Base-by-base conservation (phyloP, 225 moss, liverwort and hornwort species). In the Physcomitrellopsis africana region DNA sequence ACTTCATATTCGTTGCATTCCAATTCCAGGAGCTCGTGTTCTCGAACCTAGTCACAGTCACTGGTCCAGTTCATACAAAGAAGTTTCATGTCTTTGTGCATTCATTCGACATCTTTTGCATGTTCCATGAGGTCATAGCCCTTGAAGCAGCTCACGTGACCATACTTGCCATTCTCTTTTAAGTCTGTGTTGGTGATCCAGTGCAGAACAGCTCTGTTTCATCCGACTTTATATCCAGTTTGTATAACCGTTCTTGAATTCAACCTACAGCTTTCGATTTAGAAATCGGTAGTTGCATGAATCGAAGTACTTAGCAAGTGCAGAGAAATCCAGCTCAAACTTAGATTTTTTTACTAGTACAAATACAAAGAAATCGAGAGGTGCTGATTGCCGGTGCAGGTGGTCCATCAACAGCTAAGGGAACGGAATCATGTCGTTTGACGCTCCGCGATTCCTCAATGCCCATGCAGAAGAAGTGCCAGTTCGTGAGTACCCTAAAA, bases 401-500 rank as follows among this genome's bases (percentile, higher is more conserved):
- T 57, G 51, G 41, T 11, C 57, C 65, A 49, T 43, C 18, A 18
- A 27, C 37, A 7, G 52, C 17, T 16, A 27, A 71, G 47, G 60
- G 24, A 65, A 17, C 54, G 18, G 44, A 24, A 43, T 8, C 24
- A 8, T 8, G 23, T 22, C 42, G 76, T 79, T 73, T 26, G 73
- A 80, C 67, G 59, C 67, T 27, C 54, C 37, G 70, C 66, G 71
- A 54, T 79, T 83, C 9, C 79, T 72, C 68, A 76, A 63, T 61
- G 24, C 53, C 14, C 59, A 53, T 1, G 60, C 17, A 4, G 83
- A 79, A 57, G 83, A 83, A 62, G 79, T 76, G 43, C 63, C 83
- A 57, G 72, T 83, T 58, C 72, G 79, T 79, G 76, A 83, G 79
- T 79, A 49, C 11, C 58, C 43, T 17, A 49, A 51, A 44, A 58